Conservation (phyloP, 306 rosid genomes). For the Mimosa pudica region DNA sequence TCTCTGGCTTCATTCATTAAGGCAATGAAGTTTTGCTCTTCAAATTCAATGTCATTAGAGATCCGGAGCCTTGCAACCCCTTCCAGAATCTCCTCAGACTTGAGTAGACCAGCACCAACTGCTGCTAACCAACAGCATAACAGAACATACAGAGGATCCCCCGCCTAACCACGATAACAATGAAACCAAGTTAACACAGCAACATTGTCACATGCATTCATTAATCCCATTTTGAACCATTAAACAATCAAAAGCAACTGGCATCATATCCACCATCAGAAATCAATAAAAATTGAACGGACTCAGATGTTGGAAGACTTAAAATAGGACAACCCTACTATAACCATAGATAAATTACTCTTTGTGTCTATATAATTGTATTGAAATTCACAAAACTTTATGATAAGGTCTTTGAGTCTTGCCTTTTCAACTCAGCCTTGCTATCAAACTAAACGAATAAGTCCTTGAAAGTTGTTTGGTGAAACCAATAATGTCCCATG, state of each 20-base stretch:
- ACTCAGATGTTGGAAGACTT: background rate
- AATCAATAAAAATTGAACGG: too few relatives aligned
- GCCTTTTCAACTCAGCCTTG: background rate
- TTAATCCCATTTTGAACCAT: background rate
- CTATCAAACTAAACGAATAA: background rate
- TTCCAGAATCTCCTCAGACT: slow-evolving; percentile 92
- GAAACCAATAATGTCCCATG: background rate
- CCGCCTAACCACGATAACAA: slow-evolving; percentile 56
- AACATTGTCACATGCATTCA: too few relatives aligned
- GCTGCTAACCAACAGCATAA: slow-evolving; percentile 92
- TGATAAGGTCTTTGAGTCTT: background rate
- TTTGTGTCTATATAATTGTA: background rate
- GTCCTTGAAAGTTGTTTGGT: background rate
- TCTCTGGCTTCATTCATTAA: slow-evolving; percentile 83
- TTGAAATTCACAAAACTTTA: background rate
- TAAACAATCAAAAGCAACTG: background rate
- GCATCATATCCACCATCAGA: too few relatives aligned
- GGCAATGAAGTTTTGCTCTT: slow-evolving; percentile 84
- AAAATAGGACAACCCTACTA: background rate
- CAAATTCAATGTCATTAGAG: slow-evolving; percentile 84
- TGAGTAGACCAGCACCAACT: slow-evolving; percentile 89
- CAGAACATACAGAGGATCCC: slow-evolving; percentile 88
- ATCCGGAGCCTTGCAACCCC: slow-evolving; percentile 82
- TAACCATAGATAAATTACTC: background rate
- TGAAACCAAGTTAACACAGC: slow-evolving; percentile 12